Conservation (phyloP, 164 flowering plant genomes). For the Annona squamosa region DNA sequence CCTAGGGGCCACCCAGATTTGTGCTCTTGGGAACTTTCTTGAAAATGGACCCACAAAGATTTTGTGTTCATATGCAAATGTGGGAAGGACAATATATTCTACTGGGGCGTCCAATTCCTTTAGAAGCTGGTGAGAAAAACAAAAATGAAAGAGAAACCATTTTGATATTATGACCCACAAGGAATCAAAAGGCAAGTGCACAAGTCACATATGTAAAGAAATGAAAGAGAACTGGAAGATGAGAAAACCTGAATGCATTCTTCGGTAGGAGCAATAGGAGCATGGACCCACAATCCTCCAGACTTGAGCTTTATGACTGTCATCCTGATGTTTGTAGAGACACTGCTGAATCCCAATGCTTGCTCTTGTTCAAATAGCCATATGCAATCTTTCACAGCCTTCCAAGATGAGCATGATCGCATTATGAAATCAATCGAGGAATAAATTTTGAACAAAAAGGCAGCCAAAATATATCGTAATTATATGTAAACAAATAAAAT, state of each 20-base stretch:
- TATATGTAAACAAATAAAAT: no score
- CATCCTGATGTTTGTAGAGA: slow-evolving; percentile 91
- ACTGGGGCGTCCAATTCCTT: slow-evolving; percentile 89
- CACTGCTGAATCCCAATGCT: slow-evolving; percentile 95
- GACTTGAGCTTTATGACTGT: slow-evolving; percentile 95
- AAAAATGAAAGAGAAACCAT: neutral
- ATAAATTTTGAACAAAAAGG: neutral
- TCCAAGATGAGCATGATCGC: neutral
- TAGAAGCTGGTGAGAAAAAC: slow-evolving; percentile 48
- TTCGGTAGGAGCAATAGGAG: slow-evolving; percentile 96
- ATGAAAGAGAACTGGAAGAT: neutral
- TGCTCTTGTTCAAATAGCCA: slow-evolving; percentile 98
- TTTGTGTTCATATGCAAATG: slow-evolving; percentile 98
- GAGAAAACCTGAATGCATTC: slow-evolving; percentile 77
- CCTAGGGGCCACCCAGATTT: slow-evolving; percentile 94
- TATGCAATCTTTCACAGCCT: slow-evolving; percentile 84
- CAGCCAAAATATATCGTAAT: no score
- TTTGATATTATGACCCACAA: neutral
- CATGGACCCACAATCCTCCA: slow-evolving; percentile 96
- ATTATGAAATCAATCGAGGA: slow-evolving; percentile 4
- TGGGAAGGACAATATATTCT: slow-evolving; percentile 86
- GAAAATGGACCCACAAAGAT: slow-evolving; percentile 98
- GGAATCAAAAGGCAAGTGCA: neutral
- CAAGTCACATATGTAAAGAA: neutral
- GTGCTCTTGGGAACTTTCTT: slow-evolving; percentile 84